phyloP scores from a whole-genome alignment of 1,139 yeast genomes.

The Nakaseomyces bracarensis region DNA sequence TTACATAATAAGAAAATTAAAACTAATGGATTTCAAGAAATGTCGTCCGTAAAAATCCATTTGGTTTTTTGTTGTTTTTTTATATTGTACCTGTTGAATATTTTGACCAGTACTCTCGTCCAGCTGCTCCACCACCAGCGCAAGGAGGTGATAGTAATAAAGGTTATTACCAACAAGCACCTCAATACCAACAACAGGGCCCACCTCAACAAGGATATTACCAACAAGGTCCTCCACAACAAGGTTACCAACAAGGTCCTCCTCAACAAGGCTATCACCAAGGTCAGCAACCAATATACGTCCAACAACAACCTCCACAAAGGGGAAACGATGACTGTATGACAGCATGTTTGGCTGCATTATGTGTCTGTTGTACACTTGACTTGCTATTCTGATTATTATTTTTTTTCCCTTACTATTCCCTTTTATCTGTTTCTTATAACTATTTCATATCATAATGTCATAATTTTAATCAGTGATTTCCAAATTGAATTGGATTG shows the following conservation, averaged over 20 bases:
- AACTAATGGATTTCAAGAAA: too few species aligned
- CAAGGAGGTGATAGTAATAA: slow-evolving; percentile 11
- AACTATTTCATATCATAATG: too few species aligned
- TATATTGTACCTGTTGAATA: neutral
- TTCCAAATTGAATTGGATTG: too few species aligned
- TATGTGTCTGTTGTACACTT: slow-evolving; percentile 67
- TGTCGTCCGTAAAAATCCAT: too few species aligned
- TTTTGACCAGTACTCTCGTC: slow-evolving; percentile 9
- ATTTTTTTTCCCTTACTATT: neutral
- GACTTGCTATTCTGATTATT: slow-evolving; percentile 50
- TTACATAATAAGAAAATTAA: too few species aligned
- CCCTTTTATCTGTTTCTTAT: neutral
- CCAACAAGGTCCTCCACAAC: slow-evolving; percentile 35
- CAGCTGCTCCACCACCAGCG: slow-evolving; percentile 17
- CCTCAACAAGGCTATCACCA: slow-evolving; percentile 31
- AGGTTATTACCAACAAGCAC: slow-evolving; percentile 21
- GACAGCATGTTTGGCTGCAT: slow-evolving; percentile 62
- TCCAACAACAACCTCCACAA: slow-evolving; percentile 45
- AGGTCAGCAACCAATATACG: slow-evolving; percentile 58
- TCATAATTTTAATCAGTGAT: too few species aligned
- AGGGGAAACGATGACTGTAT: slow-evolving; percentile 44
- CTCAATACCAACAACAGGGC: slow-evolving; percentile 24
- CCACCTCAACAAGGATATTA: slow-evolving; percentile 32
- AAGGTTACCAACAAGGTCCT: slow-evolving; percentile 33
- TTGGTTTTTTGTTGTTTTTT: neutral